Evolutionary conservation across 441 rosid genomes (phyloP).

Genomic region (Dalechampia spathulata): DNA sequence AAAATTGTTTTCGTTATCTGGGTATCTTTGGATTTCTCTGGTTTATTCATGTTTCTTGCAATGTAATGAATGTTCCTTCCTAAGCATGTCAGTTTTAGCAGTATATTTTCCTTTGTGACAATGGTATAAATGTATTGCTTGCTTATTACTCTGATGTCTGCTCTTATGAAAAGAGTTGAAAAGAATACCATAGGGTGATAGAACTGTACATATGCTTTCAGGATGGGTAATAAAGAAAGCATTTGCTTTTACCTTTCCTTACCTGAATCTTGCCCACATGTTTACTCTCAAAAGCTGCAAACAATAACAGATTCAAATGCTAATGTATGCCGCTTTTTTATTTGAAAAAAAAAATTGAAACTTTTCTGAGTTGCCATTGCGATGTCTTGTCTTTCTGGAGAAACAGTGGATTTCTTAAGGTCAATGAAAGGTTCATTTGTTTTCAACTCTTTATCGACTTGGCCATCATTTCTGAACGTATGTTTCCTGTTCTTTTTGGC

Average conservation of each 20-base stretch:
- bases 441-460: slow-evolving; percentile 12
- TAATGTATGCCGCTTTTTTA: too few relatives aligned
- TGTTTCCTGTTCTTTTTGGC: background rate
- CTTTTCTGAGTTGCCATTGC: background rate
- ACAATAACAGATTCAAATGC: slow-evolving; percentile 13
- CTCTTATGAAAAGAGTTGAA: slow-evolving; percentile 11
- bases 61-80: background rate
- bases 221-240: background rate
- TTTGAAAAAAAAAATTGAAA: too few relatives aligned
- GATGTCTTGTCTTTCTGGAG: slow-evolving; percentile 2
- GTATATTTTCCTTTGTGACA: background rate
- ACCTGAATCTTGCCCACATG: background rate
- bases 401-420: slow-evolving; percentile 13
- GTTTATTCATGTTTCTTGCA: slow-evolving; percentile 7
- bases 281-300: slow-evolving; percentile 8
- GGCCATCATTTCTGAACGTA: background rate
- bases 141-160: slow-evolving; percentile 6
- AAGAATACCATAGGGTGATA: background rate
- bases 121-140: slow-evolving; percentile 11
- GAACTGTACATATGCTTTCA: slow-evolving; percentile 14
- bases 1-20: slow-evolving; percentile 5
- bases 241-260: background rate
- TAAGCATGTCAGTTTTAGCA: slow-evolving; percentile 6
- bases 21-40: slow-evolving; percentile 1
- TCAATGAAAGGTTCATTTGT: slow-evolving; percentile 17